Conservation (phyloP, 148 eudicot genomes). For the Pouteria glomerata region DNA sequence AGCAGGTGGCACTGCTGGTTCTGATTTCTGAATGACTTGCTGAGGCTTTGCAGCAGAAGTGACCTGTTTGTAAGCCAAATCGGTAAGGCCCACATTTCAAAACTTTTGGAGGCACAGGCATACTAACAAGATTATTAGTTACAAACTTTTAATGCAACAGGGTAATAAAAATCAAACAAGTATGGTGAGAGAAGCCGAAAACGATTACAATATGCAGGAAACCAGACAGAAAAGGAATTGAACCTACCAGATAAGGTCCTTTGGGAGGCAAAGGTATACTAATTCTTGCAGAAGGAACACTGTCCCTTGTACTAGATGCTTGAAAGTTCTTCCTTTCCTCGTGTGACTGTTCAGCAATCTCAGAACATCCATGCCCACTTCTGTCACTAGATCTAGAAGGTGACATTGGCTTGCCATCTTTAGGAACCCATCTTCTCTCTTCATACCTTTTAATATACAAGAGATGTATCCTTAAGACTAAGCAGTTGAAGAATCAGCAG, state of each 20-base stretch:
- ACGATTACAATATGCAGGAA: not conserved
- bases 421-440: conserved; percentile 89
- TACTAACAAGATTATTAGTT: not conserved
- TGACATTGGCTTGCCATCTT: conserved; percentile 52
- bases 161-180: not conserved
- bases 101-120: not conserved
- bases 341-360: conserved; percentile 31
- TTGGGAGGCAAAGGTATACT: conserved; percentile 79
- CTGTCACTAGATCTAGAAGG: conserved; percentile 56
- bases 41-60: conserved; percentile 44
- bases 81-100: conserved; percentile 5
- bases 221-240: not conserved
- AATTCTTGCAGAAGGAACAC: conserved; percentile 42
- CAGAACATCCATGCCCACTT: conserved; percentile 41
- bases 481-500: not conserved
- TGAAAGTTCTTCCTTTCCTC: conserved; percentile 50
- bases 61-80: conserved; percentile 34
- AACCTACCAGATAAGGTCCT: conserved; percentile 65
- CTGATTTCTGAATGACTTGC: conserved; percentile 45
- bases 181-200: conserved; percentile 1
- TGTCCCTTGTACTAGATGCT: conserved; percentile 37
- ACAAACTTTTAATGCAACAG: not conserved
- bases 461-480: not conserved
- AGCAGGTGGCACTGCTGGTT: conserved; percentile 37
- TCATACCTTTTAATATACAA: conserved; percentile 55